These are phyloP conservation scores for Coemansia interrupta DNA, from an alignment of 192 early-diverging fungal species.

Conservation along the genomic window DNA sequence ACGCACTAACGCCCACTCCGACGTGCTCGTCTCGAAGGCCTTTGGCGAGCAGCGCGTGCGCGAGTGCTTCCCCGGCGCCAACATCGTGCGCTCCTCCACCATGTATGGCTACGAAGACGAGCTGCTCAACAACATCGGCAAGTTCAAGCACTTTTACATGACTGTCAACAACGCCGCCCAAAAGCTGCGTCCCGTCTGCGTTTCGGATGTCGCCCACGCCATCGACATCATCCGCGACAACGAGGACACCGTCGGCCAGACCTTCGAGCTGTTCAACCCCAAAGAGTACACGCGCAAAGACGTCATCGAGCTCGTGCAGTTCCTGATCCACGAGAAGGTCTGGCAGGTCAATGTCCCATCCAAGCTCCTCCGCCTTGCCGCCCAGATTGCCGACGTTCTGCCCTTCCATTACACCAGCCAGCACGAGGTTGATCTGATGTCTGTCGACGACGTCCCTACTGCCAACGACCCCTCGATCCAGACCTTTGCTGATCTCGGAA, in stretches of 20 bases:
- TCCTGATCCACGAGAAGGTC: conserved; percentile 59
- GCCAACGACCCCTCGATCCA: conserved; percentile 56
- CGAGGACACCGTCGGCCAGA: conserved; percentile 74
- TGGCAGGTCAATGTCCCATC: conserved; percentile 73
- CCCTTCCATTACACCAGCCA: conserved; percentile 76
- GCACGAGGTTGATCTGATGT: conserved; percentile 83
- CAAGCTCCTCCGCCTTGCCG: conserved; percentile 62
- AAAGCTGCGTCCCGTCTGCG: conserved; percentile 55
- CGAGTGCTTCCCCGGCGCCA: conserved; percentile 86
- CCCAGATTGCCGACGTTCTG: conserved; percentile 60
- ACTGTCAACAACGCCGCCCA: conserved; percentile 41
- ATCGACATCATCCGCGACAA: conserved; percentile 72
- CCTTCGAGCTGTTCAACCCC: conserved; percentile 83
- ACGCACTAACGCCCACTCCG: conserved; percentile 65
- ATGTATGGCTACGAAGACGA: conserved; percentile 92
- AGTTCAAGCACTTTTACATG: conserved; percentile 39
- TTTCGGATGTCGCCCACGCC: conserved; percentile 81
- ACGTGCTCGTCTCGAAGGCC: conserved; percentile 84
- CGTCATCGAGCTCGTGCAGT: conserved; percentile 69
- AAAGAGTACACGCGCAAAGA: conserved; percentile 70
- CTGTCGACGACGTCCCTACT: conserved; percentile 66
- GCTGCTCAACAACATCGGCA: conserved; percentile 87
- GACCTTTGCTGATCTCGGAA: conserved; percentile 83
- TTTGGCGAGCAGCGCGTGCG: conserved; percentile 86
- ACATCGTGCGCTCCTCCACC: conserved; percentile 85